Conservation (phyloP, 345 rosid genomes). For the Laguncularia racemosa region DNA sequence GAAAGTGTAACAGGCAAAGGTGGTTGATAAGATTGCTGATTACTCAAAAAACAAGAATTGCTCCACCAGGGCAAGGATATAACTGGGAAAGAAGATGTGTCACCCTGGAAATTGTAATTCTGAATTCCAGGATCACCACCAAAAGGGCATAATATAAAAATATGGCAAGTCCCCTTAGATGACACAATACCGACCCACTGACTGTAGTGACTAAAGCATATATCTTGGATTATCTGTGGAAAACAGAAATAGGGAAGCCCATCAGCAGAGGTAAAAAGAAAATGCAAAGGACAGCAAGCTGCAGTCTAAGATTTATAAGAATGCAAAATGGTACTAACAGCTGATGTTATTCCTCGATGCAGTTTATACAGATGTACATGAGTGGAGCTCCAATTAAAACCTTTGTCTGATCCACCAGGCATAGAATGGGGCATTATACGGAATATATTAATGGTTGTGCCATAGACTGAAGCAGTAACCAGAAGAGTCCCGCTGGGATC, state of each 20-base stretch:
- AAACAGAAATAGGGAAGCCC: slow-evolving; percentile 7
- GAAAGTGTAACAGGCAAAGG: slow-evolving; percentile 71
- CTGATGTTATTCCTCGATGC: slow-evolving; percentile 93
- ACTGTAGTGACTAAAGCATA: slow-evolving; percentile 86
- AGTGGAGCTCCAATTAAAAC: slow-evolving; percentile 65
- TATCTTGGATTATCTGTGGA: slow-evolving; percentile 89
- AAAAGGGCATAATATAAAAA: slow-evolving; percentile 73
- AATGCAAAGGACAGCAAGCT: not conserved
- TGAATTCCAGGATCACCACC: slow-evolving; percentile 72
- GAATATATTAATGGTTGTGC: slow-evolving; percentile 85
- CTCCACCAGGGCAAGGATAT: slow-evolving; percentile 80
- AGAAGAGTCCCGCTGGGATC: slow-evolving; percentile 96
- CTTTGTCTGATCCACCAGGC: slow-evolving; percentile 43
- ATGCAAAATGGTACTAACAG: slow-evolving; percentile 50
- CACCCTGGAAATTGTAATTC: slow-evolving; percentile 41
- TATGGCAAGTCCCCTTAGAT: slow-evolving; percentile 95
- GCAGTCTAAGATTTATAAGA: slow-evolving; percentile 1
- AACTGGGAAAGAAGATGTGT: slow-evolving; percentile 49
- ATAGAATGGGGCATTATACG: slow-evolving; percentile 74
- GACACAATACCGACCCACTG: slow-evolving; percentile 91
- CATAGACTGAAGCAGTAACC: slow-evolving; percentile 92
- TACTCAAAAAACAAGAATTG: slow-evolving; percentile 39
- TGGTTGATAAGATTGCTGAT: slow-evolving; percentile 45
- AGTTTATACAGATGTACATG: slow-evolving; percentile 95
- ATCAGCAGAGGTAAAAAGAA: slow-evolving; percentile 2